Evolutionary conservation across 495 filamentous ascomycete genomes (phyloP), one percentile per base, ranked within the genome.

Genomic region (Aspergillus egyptiacus): DNA sequence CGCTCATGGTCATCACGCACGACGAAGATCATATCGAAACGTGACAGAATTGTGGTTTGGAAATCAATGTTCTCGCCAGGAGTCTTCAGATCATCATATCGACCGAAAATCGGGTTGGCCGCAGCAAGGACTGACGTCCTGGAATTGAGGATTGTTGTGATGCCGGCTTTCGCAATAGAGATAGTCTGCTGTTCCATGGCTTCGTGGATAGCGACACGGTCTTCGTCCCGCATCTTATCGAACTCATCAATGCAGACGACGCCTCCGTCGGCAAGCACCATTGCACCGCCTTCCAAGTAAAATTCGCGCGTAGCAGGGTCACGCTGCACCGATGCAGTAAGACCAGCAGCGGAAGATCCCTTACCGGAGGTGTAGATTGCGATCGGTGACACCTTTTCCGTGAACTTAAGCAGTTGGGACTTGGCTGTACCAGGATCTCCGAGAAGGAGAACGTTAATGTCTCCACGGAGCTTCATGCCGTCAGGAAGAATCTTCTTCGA

Each of bases 181-280:
- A 99, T 99, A 6, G 94, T 99, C 68, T 99, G 94, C 68, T 99
- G 94, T 61, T 99, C 94, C 94, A 99, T 99, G 49, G 94, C 94
- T 78, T 99, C 94, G 76, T 99, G 94, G 66, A 99, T 99, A 7
- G 94, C 94, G 17, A 99, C 94, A 54, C 94, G 81, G 56, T 99
- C 94, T 66, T 99, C 94, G 66, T 99, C 94, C 49, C 94, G 80
- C 94, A 99, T 99, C 74, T 99, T 99, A 72, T 99, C 94, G 65
- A 99, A 99, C 67, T 99, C 94, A 63, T 99, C 94, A 66, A 99
- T 99, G 71, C 94, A 99, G 17, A 97, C 94, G 6, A 97, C 94
- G 59, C 94, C 94, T 10, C 91, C 91, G 57, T 99, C 94, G 2
- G 94, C 94, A 20, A 99, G 80, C 27, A 99, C 94, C 94, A 99